phyloP scores from a whole-genome alignment of 495 filamentous ascomycete species.

The Aspergillus cristatus region DNA sequence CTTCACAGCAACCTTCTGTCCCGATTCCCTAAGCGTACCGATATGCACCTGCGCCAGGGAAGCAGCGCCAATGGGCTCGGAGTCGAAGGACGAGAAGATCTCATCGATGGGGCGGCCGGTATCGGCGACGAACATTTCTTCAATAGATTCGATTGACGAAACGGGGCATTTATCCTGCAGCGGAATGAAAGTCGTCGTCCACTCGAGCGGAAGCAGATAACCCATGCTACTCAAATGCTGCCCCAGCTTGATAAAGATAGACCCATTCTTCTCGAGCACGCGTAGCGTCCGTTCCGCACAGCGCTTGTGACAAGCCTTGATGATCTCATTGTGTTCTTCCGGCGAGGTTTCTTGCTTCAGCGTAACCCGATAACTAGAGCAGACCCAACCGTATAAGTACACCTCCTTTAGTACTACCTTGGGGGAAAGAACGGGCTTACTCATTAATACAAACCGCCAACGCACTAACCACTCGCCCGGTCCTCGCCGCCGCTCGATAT shows the following conservation, averaged over 20 bases:
- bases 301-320: slow-evolving; percentile 82
- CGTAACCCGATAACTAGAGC: slow-evolving; percentile 67
- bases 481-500: slow-evolving; percentile 65
- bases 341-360: slow-evolving; percentile 54
- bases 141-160: slow-evolving; percentile 81
- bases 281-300: slow-evolving; percentile 81
- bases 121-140: slow-evolving; percentile 74
- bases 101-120: slow-evolving; percentile 72
- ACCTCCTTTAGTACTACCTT: background rate
- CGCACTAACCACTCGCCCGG: slow-evolving; percentile 67
- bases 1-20: slow-evolving; percentile 93
- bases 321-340: slow-evolving; percentile 51
- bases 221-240: slow-evolving; percentile 96
- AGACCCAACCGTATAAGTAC: slow-evolving; percentile 3
- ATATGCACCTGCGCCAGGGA: slow-evolving; percentile 92
- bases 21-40: slow-evolving; percentile 74
- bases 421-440: slow-evolving; percentile 41
- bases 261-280: slow-evolving; percentile 89
- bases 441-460: slow-evolving; percentile 83
- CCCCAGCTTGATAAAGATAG: slow-evolving; percentile 96
- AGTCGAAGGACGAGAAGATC: slow-evolving; percentile 75
- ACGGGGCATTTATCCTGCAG: slow-evolving; percentile 94
- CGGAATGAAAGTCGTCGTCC: slow-evolving; percentile 93
- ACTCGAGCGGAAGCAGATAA: slow-evolving; percentile 87
- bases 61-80: slow-evolving; percentile 77